These are phyloP conservation scores for Pezicula radicicola DNA, from an alignment of 2,329 filamentous ascomycete genomes.

Conservation along the genomic window DNA sequence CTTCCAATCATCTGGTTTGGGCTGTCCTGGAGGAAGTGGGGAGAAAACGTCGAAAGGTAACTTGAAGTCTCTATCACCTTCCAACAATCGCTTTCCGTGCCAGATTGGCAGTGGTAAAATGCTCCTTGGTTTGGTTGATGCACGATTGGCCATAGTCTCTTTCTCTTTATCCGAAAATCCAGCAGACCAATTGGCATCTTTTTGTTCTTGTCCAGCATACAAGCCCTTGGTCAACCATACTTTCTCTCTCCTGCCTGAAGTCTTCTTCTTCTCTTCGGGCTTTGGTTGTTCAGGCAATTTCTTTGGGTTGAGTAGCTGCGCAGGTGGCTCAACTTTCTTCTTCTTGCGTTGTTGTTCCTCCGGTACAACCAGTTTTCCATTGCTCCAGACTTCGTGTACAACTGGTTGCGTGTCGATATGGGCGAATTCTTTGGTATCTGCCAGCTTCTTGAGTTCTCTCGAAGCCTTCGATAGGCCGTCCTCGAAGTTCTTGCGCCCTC, in stretches of 20 bases:
- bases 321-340: conserved; percentile 11
- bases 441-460: conserved; percentile 57
- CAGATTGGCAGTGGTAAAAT: conserved; percentile 76
- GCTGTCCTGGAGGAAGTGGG: conserved; percentile 78
- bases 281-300: conserved; percentile 9
- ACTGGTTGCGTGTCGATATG: conserved; percentile 57
- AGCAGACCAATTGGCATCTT: conserved; percentile 22
- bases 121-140: conserved; percentile 50
- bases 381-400: conserved; percentile 59
- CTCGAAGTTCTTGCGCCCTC: conserved; percentile 51
- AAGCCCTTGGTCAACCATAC: conserved; percentile 75
- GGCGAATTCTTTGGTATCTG: conserved; percentile 61
- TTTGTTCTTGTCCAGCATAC: conserved; percentile 73
- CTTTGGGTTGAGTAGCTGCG: conserved; percentile 7
- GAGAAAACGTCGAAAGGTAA: conserved; percentile 89
- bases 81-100: conserved; percentile 66
- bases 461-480: conserved; percentile 44
- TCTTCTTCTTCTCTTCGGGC: conserved; percentile 18
- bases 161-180: conserved; percentile 36
- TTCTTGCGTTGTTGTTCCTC: conserved; percentile 26
- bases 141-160: conserved; percentile 45
- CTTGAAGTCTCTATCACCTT: conserved; percentile 77
- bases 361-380: conserved; percentile 57
- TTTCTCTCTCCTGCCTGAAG: conserved; percentile 31
- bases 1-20: conserved; percentile 90